phyloP scores from a whole-genome alignment of 2,329 filamentous ascomycete genomes.

The Aspergillus intermedius region DNA sequence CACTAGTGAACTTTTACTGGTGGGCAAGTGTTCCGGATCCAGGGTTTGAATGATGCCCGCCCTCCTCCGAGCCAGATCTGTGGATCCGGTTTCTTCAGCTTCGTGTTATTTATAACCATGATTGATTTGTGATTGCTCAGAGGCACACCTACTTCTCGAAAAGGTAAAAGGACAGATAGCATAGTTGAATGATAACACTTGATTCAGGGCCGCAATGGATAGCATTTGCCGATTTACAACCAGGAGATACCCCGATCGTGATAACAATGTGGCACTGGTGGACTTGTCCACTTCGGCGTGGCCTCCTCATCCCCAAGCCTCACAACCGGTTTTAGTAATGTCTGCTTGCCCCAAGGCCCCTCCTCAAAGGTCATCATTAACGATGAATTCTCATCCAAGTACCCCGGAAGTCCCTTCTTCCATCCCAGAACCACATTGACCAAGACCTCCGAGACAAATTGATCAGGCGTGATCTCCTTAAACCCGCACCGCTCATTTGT shows the following conservation, averaged over 20 bases:
- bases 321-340: conserved; percentile 9
- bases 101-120: too few species aligned
- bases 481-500: conserved; percentile 9
- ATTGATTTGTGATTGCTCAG: too few species aligned
- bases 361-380: conserved; percentile 8
- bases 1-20: too few species aligned
- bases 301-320: conserved; percentile 5
- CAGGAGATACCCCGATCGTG: conserved; percentile 7
- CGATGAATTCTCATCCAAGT: conserved; percentile 4
- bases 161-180: too few species aligned
- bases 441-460: conserved; percentile 20
- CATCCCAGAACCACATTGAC: conserved; percentile 20
- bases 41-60: too few species aligned
- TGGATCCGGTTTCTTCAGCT: too few species aligned
- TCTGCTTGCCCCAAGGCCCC: conserved; percentile 5
- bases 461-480: conserved; percentile 9
- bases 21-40: too few species aligned
- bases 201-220: too few species aligned
- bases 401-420: conserved; percentile 9
- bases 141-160: too few species aligned
- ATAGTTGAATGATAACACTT: too few species aligned
- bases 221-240: neutral
- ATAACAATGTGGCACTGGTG: conserved; percentile 10
- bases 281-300: conserved; percentile 6
- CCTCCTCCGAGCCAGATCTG: too few species aligned